Evolutionary conservation across 352 stramenopile species (phyloP).

Genomic region (Phytophthora rubi): DNA sequence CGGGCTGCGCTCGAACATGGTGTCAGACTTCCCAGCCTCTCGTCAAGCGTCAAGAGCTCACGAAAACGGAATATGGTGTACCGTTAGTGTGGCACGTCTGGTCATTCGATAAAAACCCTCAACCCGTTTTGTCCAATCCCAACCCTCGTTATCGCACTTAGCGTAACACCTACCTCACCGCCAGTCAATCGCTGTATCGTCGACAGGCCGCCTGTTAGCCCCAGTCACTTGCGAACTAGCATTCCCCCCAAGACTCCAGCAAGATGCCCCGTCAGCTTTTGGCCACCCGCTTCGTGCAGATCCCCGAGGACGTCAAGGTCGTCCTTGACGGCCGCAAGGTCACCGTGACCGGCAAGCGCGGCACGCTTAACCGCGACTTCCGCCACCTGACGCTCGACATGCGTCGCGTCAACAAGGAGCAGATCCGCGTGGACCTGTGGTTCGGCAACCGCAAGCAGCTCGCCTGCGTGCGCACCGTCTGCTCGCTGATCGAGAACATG

Average conservation of each 20-base stretch:
- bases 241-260: slow-evolving; percentile 50
- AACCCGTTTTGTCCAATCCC: not conserved
- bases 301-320: slow-evolving; percentile 95
- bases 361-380: slow-evolving; percentile 96
- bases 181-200: slow-evolving; percentile 5
- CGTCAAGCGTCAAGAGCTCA: slow-evolving; percentile 7
- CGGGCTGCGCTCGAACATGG: slow-evolving; percentile 39
- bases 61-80: slow-evolving; percentile 11
- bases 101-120: slow-evolving; percentile 11
- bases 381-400: slow-evolving; percentile 98
- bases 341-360: slow-evolving; percentile 96
- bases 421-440: slow-evolving; percentile 98
- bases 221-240: slow-evolving; percentile 78
- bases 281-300: slow-evolving; percentile 92
- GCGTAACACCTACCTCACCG: not conserved
- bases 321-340: slow-evolving; percentile 95
- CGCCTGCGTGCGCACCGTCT: slow-evolving; percentile 97
- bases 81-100: slow-evolving; percentile 7
- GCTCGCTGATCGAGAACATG: slow-evolving; percentile 99
- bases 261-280: slow-evolving; percentile 91
- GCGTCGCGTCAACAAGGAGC: slow-evolving; percentile 88
- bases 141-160: not conserved
- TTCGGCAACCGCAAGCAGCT: slow-evolving; percentile 99
- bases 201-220: not conserved
- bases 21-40: slow-evolving; percentile 2